Conservation (phyloP, 2,329 filamentous ascomycete genomes). For the Aspergillus melleus region DNA sequence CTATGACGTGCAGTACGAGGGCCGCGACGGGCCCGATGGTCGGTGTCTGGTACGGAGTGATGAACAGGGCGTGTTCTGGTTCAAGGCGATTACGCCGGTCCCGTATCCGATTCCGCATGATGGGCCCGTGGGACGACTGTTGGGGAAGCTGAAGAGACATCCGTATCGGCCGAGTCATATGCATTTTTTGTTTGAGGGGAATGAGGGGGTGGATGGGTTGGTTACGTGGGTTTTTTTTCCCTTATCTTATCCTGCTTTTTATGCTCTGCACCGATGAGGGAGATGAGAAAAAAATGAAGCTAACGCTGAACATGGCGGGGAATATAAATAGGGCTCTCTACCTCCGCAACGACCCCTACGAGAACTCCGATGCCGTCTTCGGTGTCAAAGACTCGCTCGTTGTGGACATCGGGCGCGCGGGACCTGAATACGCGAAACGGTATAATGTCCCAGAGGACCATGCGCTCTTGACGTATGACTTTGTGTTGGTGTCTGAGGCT, state of each 20-base stretch:
- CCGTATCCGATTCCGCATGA: constrained; percentile 84
- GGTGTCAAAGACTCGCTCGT: constrained; percentile 80
- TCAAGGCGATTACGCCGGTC: constrained; percentile 80
- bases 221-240: constrained; percentile 75
- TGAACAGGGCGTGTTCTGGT: constrained; percentile 75
- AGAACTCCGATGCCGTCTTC: constrained; percentile 81
- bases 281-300: not conserved
- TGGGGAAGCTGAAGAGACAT: constrained; percentile 68
- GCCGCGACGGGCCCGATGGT: constrained; percentile 66
- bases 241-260: not conserved
- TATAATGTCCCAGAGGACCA: constrained; percentile 66
- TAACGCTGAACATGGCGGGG: too few relatives aligned
- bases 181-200: constrained; percentile 82
- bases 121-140: constrained; percentile 74
- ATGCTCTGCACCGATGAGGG: too few relatives aligned
- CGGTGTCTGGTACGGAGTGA: constrained; percentile 71
- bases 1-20: constrained; percentile 77
- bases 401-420: constrained; percentile 61
- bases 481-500: constrained; percentile 71
- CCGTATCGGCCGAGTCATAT: constrained; percentile 75
- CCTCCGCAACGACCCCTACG: constrained; percentile 74
- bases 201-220: constrained; percentile 73
- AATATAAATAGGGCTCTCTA: too few relatives aligned
- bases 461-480: constrained; percentile 69
- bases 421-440: constrained; percentile 55